phyloP scores from a whole-genome alignment of 495 filamentous ascomycete genomes.

The Lasiosphaeria miniovina region DNA sequence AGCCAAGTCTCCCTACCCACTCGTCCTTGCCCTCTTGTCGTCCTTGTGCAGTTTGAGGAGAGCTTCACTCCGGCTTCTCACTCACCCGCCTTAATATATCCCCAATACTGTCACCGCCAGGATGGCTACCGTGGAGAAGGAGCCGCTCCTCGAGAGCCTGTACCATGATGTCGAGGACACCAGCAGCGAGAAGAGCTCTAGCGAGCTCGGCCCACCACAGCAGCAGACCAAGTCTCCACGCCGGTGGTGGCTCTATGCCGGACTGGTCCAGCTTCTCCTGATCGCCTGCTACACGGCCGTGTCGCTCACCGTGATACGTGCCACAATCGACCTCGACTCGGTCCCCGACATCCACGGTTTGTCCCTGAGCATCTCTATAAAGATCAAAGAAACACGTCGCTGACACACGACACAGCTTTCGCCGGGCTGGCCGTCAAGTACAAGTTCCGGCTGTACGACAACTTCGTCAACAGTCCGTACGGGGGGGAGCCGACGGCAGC shows the following conservation, averaged over 20 bases:
- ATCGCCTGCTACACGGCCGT: background rate
- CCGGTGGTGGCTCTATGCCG: background rate
- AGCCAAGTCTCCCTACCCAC: too few species aligned
- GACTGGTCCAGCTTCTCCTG: background rate
- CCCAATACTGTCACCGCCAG: background rate
- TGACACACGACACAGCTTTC: background rate
- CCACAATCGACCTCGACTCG: background rate
- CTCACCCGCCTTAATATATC: background rate
- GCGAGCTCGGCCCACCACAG: background rate
- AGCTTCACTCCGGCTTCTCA: background rate
- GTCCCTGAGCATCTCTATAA: background rate
- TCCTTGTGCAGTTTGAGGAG: too few species aligned
- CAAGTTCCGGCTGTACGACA: constrained; percentile 1
- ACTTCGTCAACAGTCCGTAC: constrained; percentile 2
- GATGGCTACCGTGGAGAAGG: background rate
- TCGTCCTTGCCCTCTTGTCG: too few species aligned
- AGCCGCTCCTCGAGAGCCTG: background rate
- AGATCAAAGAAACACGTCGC: background rate
- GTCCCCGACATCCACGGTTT: background rate
- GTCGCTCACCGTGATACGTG: background rate
- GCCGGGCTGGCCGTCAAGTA: background rate
- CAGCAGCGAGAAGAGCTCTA: background rate
- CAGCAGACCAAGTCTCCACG: background rate
- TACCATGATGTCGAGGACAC: background rate
- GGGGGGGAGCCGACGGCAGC: background rate